Percentiles rank a stretch among this genome's conserved stretches.
These are phyloP conservation scores for Cryoendolithus antarcticus DNA, from an alignment of 2,329 filamentous ascomycete species.

Conservation along the genomic window DNA sequence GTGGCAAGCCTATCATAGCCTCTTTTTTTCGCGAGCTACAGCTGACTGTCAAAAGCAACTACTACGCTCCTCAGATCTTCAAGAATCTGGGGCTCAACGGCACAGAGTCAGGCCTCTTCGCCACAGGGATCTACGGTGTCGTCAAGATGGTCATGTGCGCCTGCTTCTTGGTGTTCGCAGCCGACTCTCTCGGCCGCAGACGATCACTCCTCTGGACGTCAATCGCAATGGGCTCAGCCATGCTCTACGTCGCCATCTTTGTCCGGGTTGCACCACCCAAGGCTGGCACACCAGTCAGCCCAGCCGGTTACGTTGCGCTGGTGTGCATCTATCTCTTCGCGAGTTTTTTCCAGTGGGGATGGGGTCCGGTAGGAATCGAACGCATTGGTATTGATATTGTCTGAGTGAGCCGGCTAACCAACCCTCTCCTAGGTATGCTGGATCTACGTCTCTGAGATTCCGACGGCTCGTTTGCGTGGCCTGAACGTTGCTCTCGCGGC, in stretches of 20 bases:
- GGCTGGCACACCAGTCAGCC: constrained; percentile 41
- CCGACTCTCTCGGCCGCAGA: constrained; percentile 62
- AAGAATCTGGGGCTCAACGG: constrained; percentile 47
- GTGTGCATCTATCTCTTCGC: constrained; percentile 63
- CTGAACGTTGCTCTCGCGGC: constrained; percentile 58
- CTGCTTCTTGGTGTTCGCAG: constrained; percentile 58
- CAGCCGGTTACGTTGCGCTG: constrained; percentile 58
- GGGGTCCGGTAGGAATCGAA: constrained; percentile 40
- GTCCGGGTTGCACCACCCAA: constrained; percentile 50
- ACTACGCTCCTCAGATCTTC: constrained; percentile 55
- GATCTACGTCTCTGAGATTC: constrained; percentile 62
- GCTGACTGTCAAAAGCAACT: constrained; percentile 51
- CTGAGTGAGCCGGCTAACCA: no score
- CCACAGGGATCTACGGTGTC: constrained; percentile 62
- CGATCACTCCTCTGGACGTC: constrained; percentile 33
- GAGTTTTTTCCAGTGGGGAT: constrained; percentile 50
- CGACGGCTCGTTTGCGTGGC: constrained; percentile 51
- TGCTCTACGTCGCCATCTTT: constrained; percentile 63
- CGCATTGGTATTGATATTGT: no score
- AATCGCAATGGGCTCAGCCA: constrained; percentile 41
- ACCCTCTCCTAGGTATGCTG: constrained; percentile 40
- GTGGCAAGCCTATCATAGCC: background rate
- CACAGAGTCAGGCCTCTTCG: constrained; percentile 50
- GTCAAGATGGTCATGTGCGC: constrained; percentile 55
- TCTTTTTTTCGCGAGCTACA: no score